Base-by-base conservation (phyloP, 1,284 basidiomycete species). In the Entoloma clypeatum region DNA sequence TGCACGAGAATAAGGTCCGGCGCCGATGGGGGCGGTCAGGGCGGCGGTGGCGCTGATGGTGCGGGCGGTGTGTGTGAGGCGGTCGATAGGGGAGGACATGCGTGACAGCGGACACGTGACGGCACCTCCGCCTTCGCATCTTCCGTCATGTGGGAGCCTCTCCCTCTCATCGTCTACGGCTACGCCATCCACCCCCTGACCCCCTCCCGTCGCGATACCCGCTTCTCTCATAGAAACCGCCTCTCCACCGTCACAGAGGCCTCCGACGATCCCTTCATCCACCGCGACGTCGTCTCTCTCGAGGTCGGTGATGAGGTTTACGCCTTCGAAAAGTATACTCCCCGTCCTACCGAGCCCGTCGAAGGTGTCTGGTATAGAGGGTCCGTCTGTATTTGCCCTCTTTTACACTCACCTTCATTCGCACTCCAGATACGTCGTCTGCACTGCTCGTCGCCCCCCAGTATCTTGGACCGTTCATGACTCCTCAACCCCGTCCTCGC, bases 241-340 rank as follows among this genome's bases (percentile, higher is more conserved):
- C 71, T 79, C 41, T 87, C 84, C 1, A 80, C 75, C 0, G 79
- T 81, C 48, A 86, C 84, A 5, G 83, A 86, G 51, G 73, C 67
- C 19, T 85, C 82, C 8, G 81, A 82, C 39, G 82, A 86, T 34
- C 72, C 78, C 39, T 67, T 74, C 24, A 69, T 75, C 0, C 75
- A 84, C 64, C 72, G 78, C 43, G 85, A 89, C 46, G 81, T 89
- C n/a, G 86, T 89, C 24, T 75, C 79, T 11, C 71, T 90, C 37
- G 87, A 90, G 50, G 84, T 97, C 16, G 95, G 95, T 37, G 94
- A 97, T 61, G 94, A 97, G 61, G 84, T 98, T 26, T 97, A 97
- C 67, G 92, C 92, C 17, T 95, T 96, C 57, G 92, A 96, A 66
- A 84, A 84, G 60, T 93, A 91, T 61, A 81, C 74, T 0, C 84